Evolutionary conservation across 2,329 filamentous ascomycete species (phyloP).

Genomic region (Diplodia sapinea): DNA sequence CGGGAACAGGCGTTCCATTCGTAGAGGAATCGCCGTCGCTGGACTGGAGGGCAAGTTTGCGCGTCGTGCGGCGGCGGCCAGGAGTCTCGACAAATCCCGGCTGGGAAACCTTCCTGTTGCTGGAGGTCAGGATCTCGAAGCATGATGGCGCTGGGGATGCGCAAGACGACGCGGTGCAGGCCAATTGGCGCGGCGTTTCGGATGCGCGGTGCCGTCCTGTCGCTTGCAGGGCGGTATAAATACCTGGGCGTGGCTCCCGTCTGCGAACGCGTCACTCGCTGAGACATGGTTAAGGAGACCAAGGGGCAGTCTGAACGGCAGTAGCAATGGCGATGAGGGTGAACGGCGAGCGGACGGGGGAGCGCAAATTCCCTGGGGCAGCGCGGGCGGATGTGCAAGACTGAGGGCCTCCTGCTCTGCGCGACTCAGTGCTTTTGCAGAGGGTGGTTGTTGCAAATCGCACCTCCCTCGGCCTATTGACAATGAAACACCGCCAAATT

Average conservation of each 20-base stretch:
- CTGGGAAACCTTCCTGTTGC: slow-evolving; percentile 47
- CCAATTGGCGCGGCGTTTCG: slow-evolving; percentile 21
- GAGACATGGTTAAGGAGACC: slow-evolving; percentile 41
- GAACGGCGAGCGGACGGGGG: slow-evolving; percentile 2
- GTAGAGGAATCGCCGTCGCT: slow-evolving; percentile 34
- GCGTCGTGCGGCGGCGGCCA: slow-evolving; percentile 50
- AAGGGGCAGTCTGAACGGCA: not conserved
- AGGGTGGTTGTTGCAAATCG: slow-evolving; percentile 25
- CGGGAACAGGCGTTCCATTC: slow-evolving; percentile 45
- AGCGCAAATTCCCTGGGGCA: slow-evolving; percentile 20
- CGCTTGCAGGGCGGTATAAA: slow-evolving; percentile 34
- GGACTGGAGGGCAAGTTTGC: slow-evolving; percentile 48
- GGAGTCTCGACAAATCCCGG: slow-evolving; percentile 58
- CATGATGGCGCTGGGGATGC: not conserved
- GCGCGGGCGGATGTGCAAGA: slow-evolving; percentile 7
- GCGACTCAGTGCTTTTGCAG: slow-evolving; percentile 19
- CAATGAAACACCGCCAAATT: slow-evolving; percentile 25
- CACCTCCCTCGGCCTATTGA: slow-evolving; percentile 14
- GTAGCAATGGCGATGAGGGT: not conserved
- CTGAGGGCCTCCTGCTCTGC: slow-evolving; percentile 28
- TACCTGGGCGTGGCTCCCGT: slow-evolving; percentile 57
- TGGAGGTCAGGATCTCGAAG: slow-evolving; percentile 31
- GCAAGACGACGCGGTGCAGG: slow-evolving; percentile 18
- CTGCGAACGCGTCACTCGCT: slow-evolving; percentile 54
- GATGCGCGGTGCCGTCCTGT: slow-evolving; percentile 21